Evolutionary conservation across 2,329 filamentous ascomycete genomes (phyloP), one percentile per base, ranked within the genome.

Genomic region (Neoscytalidium dimidiatum): DNA sequence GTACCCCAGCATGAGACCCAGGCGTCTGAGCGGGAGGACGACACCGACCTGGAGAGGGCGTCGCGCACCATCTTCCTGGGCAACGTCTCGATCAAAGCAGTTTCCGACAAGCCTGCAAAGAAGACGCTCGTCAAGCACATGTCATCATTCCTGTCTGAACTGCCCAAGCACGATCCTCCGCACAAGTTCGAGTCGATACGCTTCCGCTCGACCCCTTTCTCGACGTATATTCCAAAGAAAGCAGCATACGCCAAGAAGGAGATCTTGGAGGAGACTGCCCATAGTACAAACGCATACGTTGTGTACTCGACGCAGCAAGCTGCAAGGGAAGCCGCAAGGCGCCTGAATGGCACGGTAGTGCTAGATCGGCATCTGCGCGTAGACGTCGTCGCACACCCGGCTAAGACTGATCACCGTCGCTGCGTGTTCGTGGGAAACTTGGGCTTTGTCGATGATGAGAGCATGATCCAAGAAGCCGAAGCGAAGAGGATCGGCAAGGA

Each of bases 351-450:
- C 56, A 92, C 87, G 1, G 82, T 92, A 17, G 85, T 98, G 2
- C 86, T 99, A 17, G 91, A 92, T 70, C 90, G 95, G 33, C 95
- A 99, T 78, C 81, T 99, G 64, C 89, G 94, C 46, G 94, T 94
- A 26, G 95, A 99, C 79, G 92, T 89, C 69, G 89, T 99, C 35
- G 92, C 94, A 0, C 93, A 97, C 78, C 95, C 95, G 0, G 85
- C 91, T 14, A 86, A 89, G 44, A 87, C 89, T 19, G 94, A 96
- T 74, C 89, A 97, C 77, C 89, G 90, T 66, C 90, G 94, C 63
- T 99, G 95, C 77, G 89, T 99, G 17, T 99, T 99, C 73, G 92
- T 99, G 28, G 95, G 95, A 52, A 99, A 99, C 74, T 85, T 99
- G 1, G 93, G 92, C 57, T 99, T 99, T 72, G 92, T 99, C 17